Percentiles rank a stretch among this genome's conserved stretches.
Conservation (phyloP, 768 basidiomycete species). For the Leucogyrophana mollusca region DNA sequence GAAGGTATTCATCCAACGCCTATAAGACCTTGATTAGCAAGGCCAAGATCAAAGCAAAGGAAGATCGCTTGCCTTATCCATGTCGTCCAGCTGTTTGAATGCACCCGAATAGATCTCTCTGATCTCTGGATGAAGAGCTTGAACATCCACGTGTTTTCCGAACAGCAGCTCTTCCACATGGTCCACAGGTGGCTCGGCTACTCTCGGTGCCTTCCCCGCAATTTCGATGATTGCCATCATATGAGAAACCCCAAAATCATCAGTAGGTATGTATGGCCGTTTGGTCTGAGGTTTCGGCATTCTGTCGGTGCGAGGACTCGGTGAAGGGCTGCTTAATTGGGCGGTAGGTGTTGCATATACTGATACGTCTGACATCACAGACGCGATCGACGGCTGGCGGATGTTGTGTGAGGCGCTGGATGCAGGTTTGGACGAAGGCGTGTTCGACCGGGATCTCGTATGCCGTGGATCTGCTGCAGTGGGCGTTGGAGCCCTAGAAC, state of each 20-base stretch:
- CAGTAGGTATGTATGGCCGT: constrained; percentile 54
- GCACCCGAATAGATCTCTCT: constrained; percentile 68
- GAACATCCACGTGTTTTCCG: constrained; percentile 59
- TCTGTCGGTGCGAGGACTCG: constrained; percentile 15
- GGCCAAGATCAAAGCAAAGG: not conserved
- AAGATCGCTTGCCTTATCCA: constrained; percentile 61
- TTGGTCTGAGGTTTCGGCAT: constrained; percentile 38
- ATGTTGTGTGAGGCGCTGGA: constrained; percentile 30
- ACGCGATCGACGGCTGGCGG: constrained; percentile 72
- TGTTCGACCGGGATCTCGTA: constrained; percentile 22
- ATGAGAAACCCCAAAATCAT: constrained; percentile 83
- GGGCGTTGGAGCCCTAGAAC: constrained; percentile 27
- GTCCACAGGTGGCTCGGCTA: constrained; percentile 42
- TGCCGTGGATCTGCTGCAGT: constrained; percentile 11
- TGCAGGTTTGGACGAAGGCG: constrained; percentile 23
- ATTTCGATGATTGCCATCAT: constrained; percentile 90
- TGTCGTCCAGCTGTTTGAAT: constrained; percentile 74
- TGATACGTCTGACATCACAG: constrained; percentile 63
- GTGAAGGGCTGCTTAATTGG: constrained; percentile 26
- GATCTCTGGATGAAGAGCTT: constrained; percentile 66
- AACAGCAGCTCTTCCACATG: constrained; percentile 76
- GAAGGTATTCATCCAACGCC: constrained; percentile 31
- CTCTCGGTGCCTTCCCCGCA: constrained; percentile 41
- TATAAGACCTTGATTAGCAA: constrained; percentile 9
- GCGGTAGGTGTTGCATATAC: constrained; percentile 43